A percentile compares a stretch with the other conserved stretches of the same genome.
Evolutionary conservation across 257 asterid species (phyloP).

Genomic region (Scutellaria minor): DNA sequence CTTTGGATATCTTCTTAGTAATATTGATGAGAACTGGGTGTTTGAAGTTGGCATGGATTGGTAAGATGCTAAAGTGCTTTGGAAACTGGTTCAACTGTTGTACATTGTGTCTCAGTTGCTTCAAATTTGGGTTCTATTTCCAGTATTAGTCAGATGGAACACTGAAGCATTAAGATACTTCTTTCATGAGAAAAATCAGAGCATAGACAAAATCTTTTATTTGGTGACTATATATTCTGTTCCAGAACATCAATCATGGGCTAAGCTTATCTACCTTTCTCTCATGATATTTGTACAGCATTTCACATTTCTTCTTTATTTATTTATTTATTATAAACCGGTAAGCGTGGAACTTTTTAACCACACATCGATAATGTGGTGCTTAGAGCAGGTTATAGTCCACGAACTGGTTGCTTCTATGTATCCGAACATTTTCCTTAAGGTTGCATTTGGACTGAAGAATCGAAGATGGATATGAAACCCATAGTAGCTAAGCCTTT

Average conservation of each 20-base stretch:
- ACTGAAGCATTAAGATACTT: not conserved
- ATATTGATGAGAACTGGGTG: not conserved
- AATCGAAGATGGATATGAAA: too few species aligned
- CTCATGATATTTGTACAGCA: not conserved
- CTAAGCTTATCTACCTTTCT: not conserved
- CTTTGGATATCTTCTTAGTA: constrained; percentile 11
- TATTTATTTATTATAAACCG: not conserved
- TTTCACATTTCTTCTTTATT: not conserved
- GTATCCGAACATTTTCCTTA: not conserved
- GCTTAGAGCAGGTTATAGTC: constrained; percentile 11
- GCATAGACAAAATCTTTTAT: too few species aligned
- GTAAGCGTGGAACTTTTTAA: not conserved
- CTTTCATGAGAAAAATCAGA: too few species aligned
- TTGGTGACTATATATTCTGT: too few species aligned
- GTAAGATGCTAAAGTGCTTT: constrained; percentile 13
- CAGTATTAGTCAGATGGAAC: not conserved
- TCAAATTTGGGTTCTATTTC: not conserved
- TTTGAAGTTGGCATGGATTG: constrained; percentile 14
- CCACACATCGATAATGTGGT: constrained; percentile 20
- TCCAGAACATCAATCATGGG: too few species aligned
- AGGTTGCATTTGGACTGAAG: too few species aligned
- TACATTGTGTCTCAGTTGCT: not conserved
- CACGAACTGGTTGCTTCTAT: not conserved
- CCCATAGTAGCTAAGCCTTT: too few species aligned
- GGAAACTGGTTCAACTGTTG: not conserved